These are phyloP conservation scores for Silene uniflora DNA, from an alignment of 148 eudicot species.

Conservation along the genomic window DNA sequence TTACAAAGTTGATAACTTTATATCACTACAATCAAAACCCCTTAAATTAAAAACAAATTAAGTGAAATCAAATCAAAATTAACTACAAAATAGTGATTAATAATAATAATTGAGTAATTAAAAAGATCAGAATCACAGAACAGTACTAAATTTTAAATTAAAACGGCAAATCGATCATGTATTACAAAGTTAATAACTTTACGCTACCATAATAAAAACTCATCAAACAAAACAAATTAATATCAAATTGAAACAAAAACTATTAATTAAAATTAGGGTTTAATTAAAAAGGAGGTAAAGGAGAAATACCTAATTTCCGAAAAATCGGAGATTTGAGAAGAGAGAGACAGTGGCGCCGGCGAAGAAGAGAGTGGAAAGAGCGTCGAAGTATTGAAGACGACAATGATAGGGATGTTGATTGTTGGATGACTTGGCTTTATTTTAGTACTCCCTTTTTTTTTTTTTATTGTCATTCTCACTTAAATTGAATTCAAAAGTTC, in stretches of 20 bases:
- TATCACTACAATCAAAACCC: background rate
- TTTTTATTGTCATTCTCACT: too few species aligned
- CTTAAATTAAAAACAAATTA: background rate
- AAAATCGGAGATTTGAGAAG: background rate
- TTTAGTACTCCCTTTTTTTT: too few species aligned
- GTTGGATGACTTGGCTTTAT: too few species aligned
- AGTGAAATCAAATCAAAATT: background rate
- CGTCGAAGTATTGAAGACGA: too few species aligned
- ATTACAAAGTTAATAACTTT: background rate
- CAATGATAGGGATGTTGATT: conserved; percentile 5
- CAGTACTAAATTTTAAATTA: background rate
- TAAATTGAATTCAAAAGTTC: too few species aligned
- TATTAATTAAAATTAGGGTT: background rate
- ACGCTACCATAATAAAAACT: background rate
- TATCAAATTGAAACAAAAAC: background rate
- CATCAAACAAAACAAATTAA: background rate
- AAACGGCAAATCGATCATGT: background rate
- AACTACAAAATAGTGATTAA: background rate
- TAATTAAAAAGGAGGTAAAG: background rate
- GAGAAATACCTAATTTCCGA: background rate
- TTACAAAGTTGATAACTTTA: background rate
- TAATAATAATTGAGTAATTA: too few species aligned
- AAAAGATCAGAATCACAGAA: conserved; percentile 8
- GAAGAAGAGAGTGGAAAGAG: background rate
- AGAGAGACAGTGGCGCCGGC: conserved; percentile 11